Percentiles rank a stretch among this genome's conserved stretches.
These are phyloP conservation scores for Alternaria incomplexa DNA, from an alignment of 2,329 filamentous ascomycete species.

Conservation along the genomic window DNA sequence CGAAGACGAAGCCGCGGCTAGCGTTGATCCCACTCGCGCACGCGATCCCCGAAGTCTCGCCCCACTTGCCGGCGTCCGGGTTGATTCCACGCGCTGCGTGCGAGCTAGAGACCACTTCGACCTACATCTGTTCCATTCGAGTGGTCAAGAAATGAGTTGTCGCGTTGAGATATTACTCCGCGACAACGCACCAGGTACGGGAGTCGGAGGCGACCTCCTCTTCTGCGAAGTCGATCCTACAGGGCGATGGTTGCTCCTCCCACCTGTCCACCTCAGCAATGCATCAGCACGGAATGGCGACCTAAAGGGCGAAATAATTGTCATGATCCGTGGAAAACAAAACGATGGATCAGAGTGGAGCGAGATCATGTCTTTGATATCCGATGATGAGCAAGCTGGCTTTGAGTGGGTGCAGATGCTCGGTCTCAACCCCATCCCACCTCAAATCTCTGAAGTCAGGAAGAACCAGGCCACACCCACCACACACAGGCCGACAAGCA, in stretches of 20 bases:
- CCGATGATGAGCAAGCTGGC: conserved; percentile 77
- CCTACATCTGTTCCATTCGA: conserved; percentile 84
- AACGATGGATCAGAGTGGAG: conserved; percentile 73
- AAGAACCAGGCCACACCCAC: conserved; percentile 60
- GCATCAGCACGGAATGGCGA: conserved; percentile 84
- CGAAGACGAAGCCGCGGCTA: conserved; percentile 84
- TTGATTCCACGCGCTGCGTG: conserved; percentile 82
- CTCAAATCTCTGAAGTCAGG: conserved; percentile 57
- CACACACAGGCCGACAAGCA: conserved; percentile 50
- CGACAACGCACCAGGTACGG: conserved; percentile 73
- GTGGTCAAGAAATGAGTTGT: conserved; percentile 86
- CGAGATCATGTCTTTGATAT: conserved; percentile 78
- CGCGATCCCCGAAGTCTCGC: conserved; percentile 80
- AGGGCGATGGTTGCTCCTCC: conserved; percentile 85
- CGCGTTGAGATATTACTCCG: conserved; percentile 85
- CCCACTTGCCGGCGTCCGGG: conserved; percentile 70
- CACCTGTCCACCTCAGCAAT: conserved; percentile 75
- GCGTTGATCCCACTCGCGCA: conserved; percentile 79
- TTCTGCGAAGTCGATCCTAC: conserved; percentile 85
- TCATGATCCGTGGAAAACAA: conserved; percentile 82
- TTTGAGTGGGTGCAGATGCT: conserved; percentile 89
- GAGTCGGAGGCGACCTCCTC: conserved; percentile 80
- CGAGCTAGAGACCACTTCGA: conserved; percentile 89
- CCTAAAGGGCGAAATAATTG: conserved; percentile 72
- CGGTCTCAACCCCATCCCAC: conserved; percentile 68